phyloP scores from a whole-genome alignment of 495 filamentous ascomycete genomes.

The Neurospora sp. region DNA sequence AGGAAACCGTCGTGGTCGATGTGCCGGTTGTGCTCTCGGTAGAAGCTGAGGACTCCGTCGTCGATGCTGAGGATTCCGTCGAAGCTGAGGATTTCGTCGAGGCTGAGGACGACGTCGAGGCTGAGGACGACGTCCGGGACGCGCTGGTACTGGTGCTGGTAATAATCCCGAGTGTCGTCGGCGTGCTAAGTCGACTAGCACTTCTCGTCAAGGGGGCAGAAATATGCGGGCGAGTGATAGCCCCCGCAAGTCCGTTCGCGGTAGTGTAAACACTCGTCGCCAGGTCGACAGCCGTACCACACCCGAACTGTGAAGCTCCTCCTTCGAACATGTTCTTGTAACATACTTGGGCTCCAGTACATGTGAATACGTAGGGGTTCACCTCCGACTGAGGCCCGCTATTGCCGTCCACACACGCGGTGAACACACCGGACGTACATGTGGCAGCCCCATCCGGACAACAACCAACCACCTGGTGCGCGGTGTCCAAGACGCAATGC shows the following conservation, averaged over 20 bases:
- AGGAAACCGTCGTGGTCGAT: constrained; percentile 9
- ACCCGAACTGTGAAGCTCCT: constrained; percentile 39
- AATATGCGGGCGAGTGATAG: constrained; percentile 19
- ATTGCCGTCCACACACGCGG: constrained; percentile 37
- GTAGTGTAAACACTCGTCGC: constrained; percentile 32
- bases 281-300: constrained; percentile 32
- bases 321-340: constrained; percentile 37
- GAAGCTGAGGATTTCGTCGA: constrained; percentile 10
- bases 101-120: background rate
- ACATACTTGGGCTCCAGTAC: constrained; percentile 32
- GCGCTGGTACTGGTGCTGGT: constrained; percentile 7
- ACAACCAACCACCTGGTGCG: constrained; percentile 35
- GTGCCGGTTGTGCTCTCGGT: constrained; percentile 9
- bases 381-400: constrained; percentile 35
- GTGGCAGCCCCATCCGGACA: constrained; percentile 33
- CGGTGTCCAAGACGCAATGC: constrained; percentile 37
- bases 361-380: constrained; percentile 40
- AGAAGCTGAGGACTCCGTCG: constrained; percentile 7
- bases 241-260: constrained; percentile 23
- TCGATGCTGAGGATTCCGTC: background rate
- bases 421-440: constrained; percentile 38
- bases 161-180: constrained; percentile 26
- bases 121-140: background rate
- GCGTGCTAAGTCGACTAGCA: constrained; percentile 20
- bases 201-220: constrained; percentile 22